phyloP scores from a whole-genome alignment of 768 basidiomycete genomes.

The Termitomyces titanicus region DNA sequence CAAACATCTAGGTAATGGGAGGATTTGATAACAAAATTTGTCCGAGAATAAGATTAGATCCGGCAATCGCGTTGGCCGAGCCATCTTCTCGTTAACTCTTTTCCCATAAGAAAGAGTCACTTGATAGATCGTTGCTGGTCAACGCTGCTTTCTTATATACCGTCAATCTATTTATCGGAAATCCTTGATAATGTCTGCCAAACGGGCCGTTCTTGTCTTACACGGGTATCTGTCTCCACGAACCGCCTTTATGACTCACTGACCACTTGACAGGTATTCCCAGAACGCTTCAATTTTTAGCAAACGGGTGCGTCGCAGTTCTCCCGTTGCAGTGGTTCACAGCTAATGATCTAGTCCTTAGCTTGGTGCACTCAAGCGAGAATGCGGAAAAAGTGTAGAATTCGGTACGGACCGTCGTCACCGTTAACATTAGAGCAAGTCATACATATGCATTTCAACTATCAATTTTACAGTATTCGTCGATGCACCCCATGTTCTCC shows the following conservation, averaged over 20 bases:
- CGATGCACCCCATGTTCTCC: conserved; percentile 65
- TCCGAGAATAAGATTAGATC: conserved; percentile 1
- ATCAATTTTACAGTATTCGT: conserved; percentile 53
- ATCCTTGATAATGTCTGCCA: conserved; percentile 15
- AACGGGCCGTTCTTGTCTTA: conserved; percentile 33
- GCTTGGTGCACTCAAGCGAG: conserved; percentile 73
- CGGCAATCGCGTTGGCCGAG: conserved; percentile 5
- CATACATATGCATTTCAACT: neutral
- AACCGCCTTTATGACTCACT: neutral
- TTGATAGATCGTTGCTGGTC: conserved; percentile 1
- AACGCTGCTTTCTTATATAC: neutral
- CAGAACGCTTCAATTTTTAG: conserved; percentile 71
- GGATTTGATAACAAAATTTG: neutral
- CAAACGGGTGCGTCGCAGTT: conserved; percentile 51
- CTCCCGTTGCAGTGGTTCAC: neutral
- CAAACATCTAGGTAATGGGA: neutral
- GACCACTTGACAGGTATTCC: conserved; percentile 44
- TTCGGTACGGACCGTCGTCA: conserved; percentile 40
- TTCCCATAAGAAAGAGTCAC: neutral
- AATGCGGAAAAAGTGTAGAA: conserved; percentile 61
- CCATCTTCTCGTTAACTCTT: too few species aligned
- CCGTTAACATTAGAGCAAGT: neutral
- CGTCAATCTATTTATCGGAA: neutral
- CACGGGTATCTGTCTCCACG: conserved; percentile 32
- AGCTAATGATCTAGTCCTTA: conserved; percentile 20